A percentile compares a stretch with the other conserved stretches of the same genome.
Conservation (phyloP, 768 basidiomycete genomes). For the Leccinum broughii region DNA sequence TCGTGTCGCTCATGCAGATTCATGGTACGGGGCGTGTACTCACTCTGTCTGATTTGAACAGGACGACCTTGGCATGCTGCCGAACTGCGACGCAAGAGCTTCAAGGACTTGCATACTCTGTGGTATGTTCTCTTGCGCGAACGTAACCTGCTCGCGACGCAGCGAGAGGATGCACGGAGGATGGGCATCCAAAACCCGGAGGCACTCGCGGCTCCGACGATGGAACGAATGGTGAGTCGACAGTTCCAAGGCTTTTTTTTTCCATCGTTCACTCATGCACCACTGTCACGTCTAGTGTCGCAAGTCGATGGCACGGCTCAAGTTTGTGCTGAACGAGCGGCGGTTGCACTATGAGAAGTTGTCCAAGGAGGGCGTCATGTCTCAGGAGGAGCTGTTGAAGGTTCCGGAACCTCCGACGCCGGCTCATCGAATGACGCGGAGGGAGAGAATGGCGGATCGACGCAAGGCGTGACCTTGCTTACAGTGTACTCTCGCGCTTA, state of each 20-base stretch:
- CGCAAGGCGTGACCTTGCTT: conserved; percentile 14
- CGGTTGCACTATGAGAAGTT: conserved; percentile 70
- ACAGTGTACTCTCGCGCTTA: neutral
- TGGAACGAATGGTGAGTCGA: conserved; percentile 43
- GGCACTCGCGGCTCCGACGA: conserved; percentile 29
- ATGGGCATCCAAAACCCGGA: conserved; percentile 43
- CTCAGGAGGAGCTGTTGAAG: conserved; percentile 19
- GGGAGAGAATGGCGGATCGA: conserved; percentile 19
- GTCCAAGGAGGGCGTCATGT: conserved; percentile 17
- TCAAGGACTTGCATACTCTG: conserved; percentile 89
- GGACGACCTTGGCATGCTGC: conserved; percentile 86
- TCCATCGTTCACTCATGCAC: conserved; percentile 7
- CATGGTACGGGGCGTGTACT: neutral
- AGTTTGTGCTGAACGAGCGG: conserved; percentile 88
- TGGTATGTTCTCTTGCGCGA: conserved; percentile 93
- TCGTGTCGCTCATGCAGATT: neutral
- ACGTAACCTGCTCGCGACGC: conserved; percentile 87
- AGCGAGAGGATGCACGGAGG: conserved; percentile 74
- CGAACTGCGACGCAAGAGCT: conserved; percentile 88
- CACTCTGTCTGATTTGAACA: conserved; percentile 33
- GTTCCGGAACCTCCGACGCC: conserved; percentile 15
- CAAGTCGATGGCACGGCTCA: conserved; percentile 97
- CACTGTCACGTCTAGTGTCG: conserved; percentile 57
- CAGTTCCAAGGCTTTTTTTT: neutral
- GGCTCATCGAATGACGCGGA: conserved; percentile 22